Evolutionary conservation across 1,284 basidiomycete species (phyloP), one percentile per base, ranked within the genome.

Genomic region (Marasmius oreades): DNA sequence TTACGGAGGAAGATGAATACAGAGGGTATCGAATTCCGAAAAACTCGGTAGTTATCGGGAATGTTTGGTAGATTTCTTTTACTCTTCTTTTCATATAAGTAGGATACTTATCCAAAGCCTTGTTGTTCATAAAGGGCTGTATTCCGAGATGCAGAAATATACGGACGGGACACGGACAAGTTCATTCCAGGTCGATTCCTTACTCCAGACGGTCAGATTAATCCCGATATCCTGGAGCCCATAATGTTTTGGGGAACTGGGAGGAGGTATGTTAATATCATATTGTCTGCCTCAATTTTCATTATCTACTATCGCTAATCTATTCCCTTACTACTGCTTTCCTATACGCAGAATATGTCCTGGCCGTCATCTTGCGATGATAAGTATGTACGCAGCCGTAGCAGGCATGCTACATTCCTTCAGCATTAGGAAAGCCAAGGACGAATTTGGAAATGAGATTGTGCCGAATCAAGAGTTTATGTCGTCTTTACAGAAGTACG

Each of bases 1-100:
- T 62, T 6, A 60, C 52, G 14, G 33, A 45, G 26, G 68, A 70
- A 36, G 67, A 69, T 53, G 56, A 60, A 8, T 69, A 64, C 55
- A 59, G 62, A n/a, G 64, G 66, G 7, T 66, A 61, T 42, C 53
- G 52, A 18, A 63, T 70, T 23, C 68, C 68, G 5, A 62, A 61
- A 43, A 61, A 61, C n/a, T 59, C 64, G 1, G 55, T 64, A 24
- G 59, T 70, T 16, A 53, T 67, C 8, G 57, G 53, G 0, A 71
- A 70, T 58, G 59, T 39, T 16, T 69, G 66, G 69, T 70, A 39
- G 16, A 59, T 55, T 43, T 31, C n/a, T n/a, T n/a, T n/a, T n/a
- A n/a, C n/a, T n/a, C n/a, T n/a, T n/a, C n/a, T n/a, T n/a, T n/a
- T n/a, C n/a, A n/a, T n/a, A n/a, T n/a, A n/a, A n/a, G n/a, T n/a